phyloP scores from a whole-genome alignment of 2,329 filamentous ascomycete species.

The Venturia carpophila region DNA sequence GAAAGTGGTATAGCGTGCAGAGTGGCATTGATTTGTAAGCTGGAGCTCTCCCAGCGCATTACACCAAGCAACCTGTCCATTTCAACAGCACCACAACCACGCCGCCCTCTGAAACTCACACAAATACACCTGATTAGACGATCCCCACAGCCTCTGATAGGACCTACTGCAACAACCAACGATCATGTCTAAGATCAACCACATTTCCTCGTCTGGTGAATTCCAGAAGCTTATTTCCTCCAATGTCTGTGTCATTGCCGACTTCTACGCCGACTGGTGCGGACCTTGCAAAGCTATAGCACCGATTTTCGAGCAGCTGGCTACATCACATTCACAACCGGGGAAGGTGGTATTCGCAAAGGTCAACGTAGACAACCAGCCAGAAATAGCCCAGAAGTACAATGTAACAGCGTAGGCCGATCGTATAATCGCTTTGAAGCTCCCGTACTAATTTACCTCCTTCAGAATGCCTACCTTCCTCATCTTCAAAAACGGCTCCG shows the following conservation, averaged over 20 bases:
- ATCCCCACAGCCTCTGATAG: neutral
- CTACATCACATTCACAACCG: slow-evolving; percentile 41
- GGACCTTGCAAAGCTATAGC: slow-evolving; percentile 50
- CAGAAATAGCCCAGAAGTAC: slow-evolving; percentile 42
- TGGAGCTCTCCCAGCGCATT: too few relatives aligned
- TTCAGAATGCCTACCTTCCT: slow-evolving; percentile 45
- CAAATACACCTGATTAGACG: neutral
- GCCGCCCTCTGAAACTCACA: neutral
- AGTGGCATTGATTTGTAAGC: too few relatives aligned
- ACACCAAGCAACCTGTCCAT: too few relatives aligned
- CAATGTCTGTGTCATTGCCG: slow-evolving; percentile 38
- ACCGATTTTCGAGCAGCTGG: slow-evolving; percentile 45
- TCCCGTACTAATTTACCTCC: slow-evolving; percentile 22
- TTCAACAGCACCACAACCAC: too few relatives aligned
- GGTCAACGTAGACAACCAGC: slow-evolving; percentile 48
- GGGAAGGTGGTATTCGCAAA: slow-evolving; percentile 45
- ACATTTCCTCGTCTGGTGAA: slow-evolving; percentile 14
- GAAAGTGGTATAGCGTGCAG: too few relatives aligned
- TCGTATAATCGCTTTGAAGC: too few relatives aligned
- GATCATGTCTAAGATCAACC: slow-evolving; percentile 15
- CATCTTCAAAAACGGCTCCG: slow-evolving; percentile 36
- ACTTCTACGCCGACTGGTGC: slow-evolving; percentile 51
- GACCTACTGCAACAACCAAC: neutral
- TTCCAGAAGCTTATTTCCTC: slow-evolving; percentile 28
- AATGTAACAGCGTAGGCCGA: slow-evolving; percentile 39